phyloP scores from a whole-genome alignment of 805 yeast genomes.

The Hanseniaspora hatyaiensis region DNA sequence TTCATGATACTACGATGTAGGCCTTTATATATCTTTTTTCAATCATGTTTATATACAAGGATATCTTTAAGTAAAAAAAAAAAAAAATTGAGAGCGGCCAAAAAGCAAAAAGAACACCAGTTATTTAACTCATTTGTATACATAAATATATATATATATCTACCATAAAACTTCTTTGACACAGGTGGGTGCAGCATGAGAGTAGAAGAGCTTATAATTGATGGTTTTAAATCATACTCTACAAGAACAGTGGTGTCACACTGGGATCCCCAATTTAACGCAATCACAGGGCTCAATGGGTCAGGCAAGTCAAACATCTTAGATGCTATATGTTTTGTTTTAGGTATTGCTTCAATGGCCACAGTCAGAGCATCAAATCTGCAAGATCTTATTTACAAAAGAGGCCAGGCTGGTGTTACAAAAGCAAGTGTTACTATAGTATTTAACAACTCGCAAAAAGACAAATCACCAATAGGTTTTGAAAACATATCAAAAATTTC shows the following conservation, averaged over 20 bases:
- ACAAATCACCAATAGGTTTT: conserved; percentile 78
- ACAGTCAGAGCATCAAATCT: conserved; percentile 87
- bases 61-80: too few relatives aligned
- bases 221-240: conserved; percentile 96
- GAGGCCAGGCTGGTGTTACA: conserved; percentile 97
- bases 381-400: conserved; percentile 87
- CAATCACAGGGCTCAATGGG: conserved; percentile 95
- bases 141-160: too few relatives aligned
- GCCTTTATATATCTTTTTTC: too few relatives aligned
- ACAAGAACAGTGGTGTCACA: conserved; percentile 87
- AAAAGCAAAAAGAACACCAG: too few relatives aligned
- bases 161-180: too few relatives aligned
- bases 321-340: conserved; percentile 96
- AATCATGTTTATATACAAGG: too few relatives aligned
- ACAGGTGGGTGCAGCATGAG: conserved; percentile 59
- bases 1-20: too few relatives aligned
- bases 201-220: conserved; percentile 92
- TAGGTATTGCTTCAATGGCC: conserved; percentile 90
- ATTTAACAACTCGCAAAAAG: conserved; percentile 70
- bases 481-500: conserved; percentile 66
- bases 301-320: conserved; percentile 93
- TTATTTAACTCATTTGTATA: too few relatives aligned
- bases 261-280: conserved; percentile 95
- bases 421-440: conserved; percentile 94
- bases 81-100: too few relatives aligned